These are phyloP conservation scores for Alternaria panax DNA, from an alignment of 2,329 filamentous ascomycete species.

Conservation along the genomic window DNA sequence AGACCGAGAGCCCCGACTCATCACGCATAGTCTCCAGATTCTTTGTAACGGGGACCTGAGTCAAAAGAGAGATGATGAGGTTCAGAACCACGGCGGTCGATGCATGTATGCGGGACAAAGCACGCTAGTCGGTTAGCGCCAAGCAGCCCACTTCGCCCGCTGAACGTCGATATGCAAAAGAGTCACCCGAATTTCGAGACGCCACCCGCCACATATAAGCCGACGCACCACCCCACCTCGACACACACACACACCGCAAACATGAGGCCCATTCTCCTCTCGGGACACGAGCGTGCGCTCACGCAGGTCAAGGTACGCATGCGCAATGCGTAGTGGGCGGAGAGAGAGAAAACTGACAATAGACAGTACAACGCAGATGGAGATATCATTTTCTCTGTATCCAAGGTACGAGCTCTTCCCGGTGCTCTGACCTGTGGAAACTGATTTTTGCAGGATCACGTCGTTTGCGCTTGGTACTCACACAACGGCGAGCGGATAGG, in stretches of 20 bases:
- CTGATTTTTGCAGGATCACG: constrained; percentile 68
- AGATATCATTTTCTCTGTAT: constrained; percentile 91
- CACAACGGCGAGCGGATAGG: constrained; percentile 98
- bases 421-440: background rate
- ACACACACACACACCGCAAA: constrained; percentile 30
- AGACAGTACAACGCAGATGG: constrained; percentile 75
- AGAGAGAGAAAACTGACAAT: constrained; percentile 3
- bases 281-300: constrained; percentile 95
- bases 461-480: constrained; percentile 95
- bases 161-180: constrained; percentile 36
- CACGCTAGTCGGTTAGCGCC: constrained; percentile 32
- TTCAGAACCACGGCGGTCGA: background rate
- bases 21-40: background rate
- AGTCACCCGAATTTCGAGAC: constrained; percentile 41
- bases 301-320: constrained; percentile 76
- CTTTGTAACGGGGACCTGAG: background rate
- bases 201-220: constrained; percentile 30
- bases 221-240: constrained; percentile 25
- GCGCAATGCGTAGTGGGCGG: background rate
- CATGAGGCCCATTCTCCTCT: constrained; percentile 96
- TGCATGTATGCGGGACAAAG: constrained; percentile 18
- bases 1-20: background rate
- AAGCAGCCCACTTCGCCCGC: constrained; percentile 40
- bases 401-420: constrained; percentile 7
- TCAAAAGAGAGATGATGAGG: background rate